Evolutionary conservation across 345 rosid genomes (phyloP), one percentile per base, ranked within the genome.

Genomic region (Populus deltoides): DNA sequence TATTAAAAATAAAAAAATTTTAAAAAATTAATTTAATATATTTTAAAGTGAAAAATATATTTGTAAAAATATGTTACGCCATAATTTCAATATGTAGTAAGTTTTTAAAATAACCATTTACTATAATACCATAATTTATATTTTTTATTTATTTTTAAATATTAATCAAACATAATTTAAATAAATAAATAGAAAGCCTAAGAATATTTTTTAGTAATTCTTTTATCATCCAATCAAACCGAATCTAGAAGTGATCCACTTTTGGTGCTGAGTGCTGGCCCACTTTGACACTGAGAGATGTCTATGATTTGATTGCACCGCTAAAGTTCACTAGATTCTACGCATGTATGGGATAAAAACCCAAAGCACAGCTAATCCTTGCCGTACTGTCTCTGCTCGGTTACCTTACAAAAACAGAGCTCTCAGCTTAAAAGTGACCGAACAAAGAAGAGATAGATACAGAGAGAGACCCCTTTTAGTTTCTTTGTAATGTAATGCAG

Each of bases 301-400:
- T 70, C 20, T 33, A 8, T 73, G 84, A 73, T 78, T 22, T 47
- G 66, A n/a, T 9, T 6, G 75, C 63, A 71, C 67, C 74, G 49
- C 24, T 9, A 20, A 38, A 27, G n/a, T 25, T 39, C 66, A 31
- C 75, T 75, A 70, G 53, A 35, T 76, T 78, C 71, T n/a, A 22
- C 65, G 27, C 79, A 74, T 78, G 66, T 41, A 47, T 15, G 51
- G 3, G 55, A 51, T 74, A 16, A 38, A 35, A 59, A 24, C 76
- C 73, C 18, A 31, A 3, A 35, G 81, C 63, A 75, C 85, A 81
- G 83, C 81, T 83, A 71, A 78, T 59, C 68, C 66, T 47, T 15
- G 81, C 71, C 53, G 68, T 36, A 13, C 17, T 80, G 15, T 63
- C 55, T 59, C 68, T 45, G 76, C 82, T 59, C 68, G n/a, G 69